Evolutionary conservation across 371 early-diverging fungal species (phyloP), one percentile per base, ranked within the genome.

Genomic region (Syncephalastrum racemosum): DNA sequence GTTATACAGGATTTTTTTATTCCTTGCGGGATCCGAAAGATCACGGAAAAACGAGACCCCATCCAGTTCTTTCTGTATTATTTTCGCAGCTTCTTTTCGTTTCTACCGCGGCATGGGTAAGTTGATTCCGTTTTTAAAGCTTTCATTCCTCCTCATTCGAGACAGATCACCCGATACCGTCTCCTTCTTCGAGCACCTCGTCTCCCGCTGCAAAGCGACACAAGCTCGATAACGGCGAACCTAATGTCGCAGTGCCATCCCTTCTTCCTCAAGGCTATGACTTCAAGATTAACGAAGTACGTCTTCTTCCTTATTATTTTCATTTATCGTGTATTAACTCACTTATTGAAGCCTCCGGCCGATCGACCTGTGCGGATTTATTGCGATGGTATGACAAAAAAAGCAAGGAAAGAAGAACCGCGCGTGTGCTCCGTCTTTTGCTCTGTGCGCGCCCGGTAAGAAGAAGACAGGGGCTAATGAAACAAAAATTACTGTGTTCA

Each of bases 341-440:
- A 20, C 15, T 47, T 27, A 31, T 19, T 36, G 13, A 58, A 77
- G 62, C 90, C 93, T 45, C 91, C 91, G 15, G 73, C 63, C 14
- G 91, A 81, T 62, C 82, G 91, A 39, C 89, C 90, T 12, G 86
- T 93, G 25, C 83, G 95, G 44, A 82, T 95, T 53, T 95, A 95
- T 70, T 92, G 90, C 67, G 95, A 95, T 73, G 95, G 59, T 59
- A 59, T 36, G 25, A 18, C 19, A 25, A 25, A 15, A 48, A 48
- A 15, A 0, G 25, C 25, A 36, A 50, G 12, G n/a, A 10, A 24
- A 10, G n/a, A 53, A 12, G 8, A 14, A 39, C n/a, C n/a, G 12
- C 39, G 42, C 23, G 50, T 7, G 18, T 0, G 27, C 27, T 44
- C 41, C 10, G 27, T 31, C 36, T 31, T 31, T 31, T 31, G 36